Evolutionary conservation across 2,329 filamentous ascomycete genomes (phyloP), one percentile per base, ranked within the genome.

Genomic region (Verticillium nubilum): DNA sequence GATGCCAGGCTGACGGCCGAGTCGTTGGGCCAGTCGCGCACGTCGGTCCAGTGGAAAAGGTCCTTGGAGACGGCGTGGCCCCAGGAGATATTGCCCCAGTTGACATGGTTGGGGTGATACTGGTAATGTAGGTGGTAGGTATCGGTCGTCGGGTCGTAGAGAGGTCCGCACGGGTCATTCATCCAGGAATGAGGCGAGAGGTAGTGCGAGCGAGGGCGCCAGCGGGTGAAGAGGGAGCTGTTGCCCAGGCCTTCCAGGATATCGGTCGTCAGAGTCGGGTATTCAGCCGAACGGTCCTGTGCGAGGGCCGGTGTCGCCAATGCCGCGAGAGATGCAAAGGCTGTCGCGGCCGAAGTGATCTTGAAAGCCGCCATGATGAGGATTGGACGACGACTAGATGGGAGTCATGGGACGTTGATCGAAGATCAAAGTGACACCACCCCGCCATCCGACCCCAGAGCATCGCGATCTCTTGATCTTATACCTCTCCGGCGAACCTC

Each of bases 111-210:
- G 13, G 62, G 62, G 52, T 72, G 72, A 74, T 79, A 86, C 67
- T 89, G 86, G 65, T 89, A 89, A 70, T 89, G 89, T 1, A 87
- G 64, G 67, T 89, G 86, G 70, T 82, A 89, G 0, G 76, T 74
- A 4, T 83, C 84, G 58, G 84, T 76, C 2, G 71, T 75, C 42
- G 62, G 57, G 62, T 87, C 84, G 5, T 79, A 68, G 61, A 87
- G 86, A 73, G 86, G 78, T 65, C 86, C 86, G 70, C 88, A 88
- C 1, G 86, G 85, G 64, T 88, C 86, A 62, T 86, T 87, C 77
- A 83, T 80, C 63, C 80, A 83, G 64, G 77, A 70, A 28, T 75
- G 64, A 2, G 82, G 82, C 2, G 82, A 81, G 7, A 80, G 80
- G 67, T 78, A 86, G 68, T 86, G 84, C 23, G 62, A 64, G 23